Evolutionary conservation across 129 eudicot genomes (phyloP), one percentile per base, ranked within the genome.

Genomic region (Lactuca sativa): DNA sequence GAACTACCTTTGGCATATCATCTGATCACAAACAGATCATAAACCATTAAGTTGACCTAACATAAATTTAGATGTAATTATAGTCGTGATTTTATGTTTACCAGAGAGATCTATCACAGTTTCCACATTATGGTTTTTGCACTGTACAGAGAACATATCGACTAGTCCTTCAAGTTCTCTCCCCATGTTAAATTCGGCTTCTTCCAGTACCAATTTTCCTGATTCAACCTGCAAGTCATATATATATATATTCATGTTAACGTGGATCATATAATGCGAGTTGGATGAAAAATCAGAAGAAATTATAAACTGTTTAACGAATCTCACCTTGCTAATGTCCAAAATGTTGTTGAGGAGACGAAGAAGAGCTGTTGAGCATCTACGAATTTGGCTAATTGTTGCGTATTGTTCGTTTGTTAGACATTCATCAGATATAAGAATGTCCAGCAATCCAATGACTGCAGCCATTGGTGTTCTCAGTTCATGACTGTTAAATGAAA

Each of bases 381-480:
- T 93, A 32, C 99, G 97, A 67, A 93, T 90, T 57, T 93, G 99
- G 36, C 89, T 87, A 47, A 93, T 68, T 66, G 86, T 93, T 54
- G 86, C 82, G 65, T 81, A 84, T 71, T 93, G 99, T 73, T 93
- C 99, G 44, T 85, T 85, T 71, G 97, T 86, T 74, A 93, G 95
- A 79, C 77, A 85, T 32, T 90, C 95, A 37, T 93, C 99, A 56
- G 95, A 78, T 68, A 90, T 83, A 77, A 93, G 99, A 71, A 93
- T 93, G 84, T 93, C 99, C 80, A 93, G 86, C 84, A 93, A 76
- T 67, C 99, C 99, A 80, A 93, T 90, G 65, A 93, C 99, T 56
- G 99, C 99, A 78, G 99, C 99, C 99, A 93, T 93, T 69, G 99
- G 99, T 76, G 99, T 93, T 73, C 99, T 81, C 67, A 93, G 81